Evolutionary conservation across 2,329 filamentous ascomycete species (phyloP).

Genomic region (Amauroascus verrucosus): DNA sequence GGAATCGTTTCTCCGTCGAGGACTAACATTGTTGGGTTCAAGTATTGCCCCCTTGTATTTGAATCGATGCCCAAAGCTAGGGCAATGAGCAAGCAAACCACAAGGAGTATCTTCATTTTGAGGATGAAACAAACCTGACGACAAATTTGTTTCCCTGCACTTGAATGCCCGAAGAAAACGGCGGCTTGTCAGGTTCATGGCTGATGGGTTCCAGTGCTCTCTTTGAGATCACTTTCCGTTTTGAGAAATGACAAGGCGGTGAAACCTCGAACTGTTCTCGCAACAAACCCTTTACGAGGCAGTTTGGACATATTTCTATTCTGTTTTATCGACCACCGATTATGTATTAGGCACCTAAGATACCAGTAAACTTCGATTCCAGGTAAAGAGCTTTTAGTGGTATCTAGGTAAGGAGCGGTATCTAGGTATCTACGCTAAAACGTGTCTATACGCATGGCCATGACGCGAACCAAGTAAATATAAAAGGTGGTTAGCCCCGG

Average conservation of each 20-base stretch:
- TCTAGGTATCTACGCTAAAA: background rate
- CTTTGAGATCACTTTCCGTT: background rate
- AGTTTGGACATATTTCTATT: background rate
- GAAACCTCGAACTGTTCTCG: too few relatives aligned
- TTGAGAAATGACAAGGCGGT: background rate
- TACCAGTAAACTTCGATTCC: background rate
- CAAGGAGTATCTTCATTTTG: slow-evolving; percentile 12
- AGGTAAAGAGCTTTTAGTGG: too few relatives aligned
- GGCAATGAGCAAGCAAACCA: slow-evolving; percentile 5
- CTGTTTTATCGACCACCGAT: too few relatives aligned
- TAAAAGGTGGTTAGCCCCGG: background rate
- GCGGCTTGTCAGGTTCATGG: background rate
- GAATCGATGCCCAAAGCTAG: background rate
- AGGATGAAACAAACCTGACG: background rate
- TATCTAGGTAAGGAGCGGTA: background rate
- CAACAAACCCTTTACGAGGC: too few relatives aligned
- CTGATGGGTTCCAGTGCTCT: background rate
- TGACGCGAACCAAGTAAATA: background rate
- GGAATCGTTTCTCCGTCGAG: background rate
- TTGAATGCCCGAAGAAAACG: background rate
- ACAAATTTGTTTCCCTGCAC: background rate
- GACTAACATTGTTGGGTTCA: background rate
- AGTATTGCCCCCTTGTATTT: background rate
- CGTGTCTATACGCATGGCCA: too few relatives aligned
- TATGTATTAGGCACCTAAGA: too few relatives aligned